These are phyloP conservation scores for Evernia prunastri DNA, from an alignment of 495 filamentous ascomycete species.

Conservation along the genomic window DNA sequence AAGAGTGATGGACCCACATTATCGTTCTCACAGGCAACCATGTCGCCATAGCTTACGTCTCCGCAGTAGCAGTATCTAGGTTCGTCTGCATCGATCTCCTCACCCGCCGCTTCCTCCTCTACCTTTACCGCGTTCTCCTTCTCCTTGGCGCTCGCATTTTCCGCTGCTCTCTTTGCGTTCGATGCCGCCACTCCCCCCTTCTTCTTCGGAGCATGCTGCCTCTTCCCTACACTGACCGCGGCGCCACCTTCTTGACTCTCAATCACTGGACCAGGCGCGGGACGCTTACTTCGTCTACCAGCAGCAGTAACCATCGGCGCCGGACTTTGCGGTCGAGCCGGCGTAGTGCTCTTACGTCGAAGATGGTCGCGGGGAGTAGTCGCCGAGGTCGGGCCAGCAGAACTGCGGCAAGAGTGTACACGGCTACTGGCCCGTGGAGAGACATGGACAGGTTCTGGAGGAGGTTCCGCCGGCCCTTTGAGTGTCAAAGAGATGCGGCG, in stretches of 20 bases:
- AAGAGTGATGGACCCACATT: conserved; percentile 57
- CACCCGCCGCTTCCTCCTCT: conserved; percentile 57
- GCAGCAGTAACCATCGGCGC: conserved; percentile 43
- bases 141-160: conserved; percentile 26
- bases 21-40: conserved; percentile 90
- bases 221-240: conserved; percentile 68
- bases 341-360: conserved; percentile 46
- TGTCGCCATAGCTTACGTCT: conserved; percentile 84
- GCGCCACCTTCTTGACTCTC: conserved; percentile 64
- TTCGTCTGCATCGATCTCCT: conserved; percentile 81
- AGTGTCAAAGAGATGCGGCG: conserved; percentile 28
- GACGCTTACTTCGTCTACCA: conserved; percentile 56
- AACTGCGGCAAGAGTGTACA: conserved; percentile 42
- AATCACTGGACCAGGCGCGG: conserved; percentile 68
- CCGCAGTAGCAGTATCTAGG: conserved; percentile 86
- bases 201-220: conserved; percentile 70
- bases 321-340: conserved; percentile 45
- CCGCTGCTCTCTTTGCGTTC: conserved; percentile 36
- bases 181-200: conserved; percentile 23
- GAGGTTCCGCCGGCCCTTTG: conserved; percentile 26
- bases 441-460: conserved; percentile 10
- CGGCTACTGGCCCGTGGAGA: conserved; percentile 29
- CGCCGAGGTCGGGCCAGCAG: conserved; percentile 34
- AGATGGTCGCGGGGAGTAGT: conserved; percentile 33
- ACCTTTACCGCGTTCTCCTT: conserved; percentile 41